Base-by-base conservation (phyloP, 345 rosid genomes). In the Sapria himalayana region DNA sequence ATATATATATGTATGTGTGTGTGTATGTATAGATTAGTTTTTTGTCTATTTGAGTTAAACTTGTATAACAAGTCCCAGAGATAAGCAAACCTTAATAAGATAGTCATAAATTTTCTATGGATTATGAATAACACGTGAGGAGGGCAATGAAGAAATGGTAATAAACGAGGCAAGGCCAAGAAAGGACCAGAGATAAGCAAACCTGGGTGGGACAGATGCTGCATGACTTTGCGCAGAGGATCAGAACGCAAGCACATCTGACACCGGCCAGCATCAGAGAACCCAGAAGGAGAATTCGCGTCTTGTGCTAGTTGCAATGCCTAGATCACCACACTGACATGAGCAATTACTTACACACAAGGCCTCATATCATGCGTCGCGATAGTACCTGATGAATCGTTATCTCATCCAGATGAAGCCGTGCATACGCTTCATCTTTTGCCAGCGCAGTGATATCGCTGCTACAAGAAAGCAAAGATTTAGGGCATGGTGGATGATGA, bases 381-480 rank as follows among this genome's bases (percentile, higher is more conserved):
- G 32, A 23, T 41, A 37, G 54, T 75, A 84, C 99, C 95, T 77
- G 92, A 45, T 77, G 86, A 50, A 91, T 70, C 15, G 70, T 84
- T 66, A 75, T 84, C 63, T 91, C 85, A 33, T 77, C 79, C 17
- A 91, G 93, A 71, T 48, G 81, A 62, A 91, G 67, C 65, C 74
- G 95, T 24, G 96, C 71, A 57, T 91, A 91, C 15, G 85, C 99
- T 58, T 67, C 80, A 59, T 77, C 81, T 65, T 66, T 81, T 29
- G 94, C 94, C 66, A 81, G 57, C 33, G 94, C 79, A 25, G 94
- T 77, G 57, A 81, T 77, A 37, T 81, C 94, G 62, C 91, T 81
- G 66, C 44, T 55, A 34, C 19, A n/a, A n/a, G n/a, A n/a, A n/a
- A n/a, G n/a, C n/a, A n/a, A n/a, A n/a, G n/a, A n/a, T n/a, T n/a